Evolutionary conservation across 2,329 filamentous ascomycete genomes (phyloP), one percentile per base, ranked within the genome.

Genomic region (Blastomyces gilchristii): DNA sequence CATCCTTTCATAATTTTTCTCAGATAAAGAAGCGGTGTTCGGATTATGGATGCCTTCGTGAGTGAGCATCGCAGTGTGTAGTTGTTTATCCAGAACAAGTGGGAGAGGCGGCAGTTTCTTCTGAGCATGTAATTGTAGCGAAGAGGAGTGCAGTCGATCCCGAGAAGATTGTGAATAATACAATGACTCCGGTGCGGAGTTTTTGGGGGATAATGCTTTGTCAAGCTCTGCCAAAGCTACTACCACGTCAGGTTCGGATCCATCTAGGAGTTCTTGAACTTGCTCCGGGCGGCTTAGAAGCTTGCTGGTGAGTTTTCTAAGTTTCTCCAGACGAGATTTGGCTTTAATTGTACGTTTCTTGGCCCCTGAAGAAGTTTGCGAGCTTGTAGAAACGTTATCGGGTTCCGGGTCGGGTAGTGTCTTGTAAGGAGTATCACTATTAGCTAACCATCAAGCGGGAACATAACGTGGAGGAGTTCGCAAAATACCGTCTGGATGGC

Each of bases 1-100:
- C 7, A 97, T 83, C 22, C 85, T 84, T 70, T 97, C 92, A 74
- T 97, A 97, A 69, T 80, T 82, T 61, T 78, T 72, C 54, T 78
- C 76, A 39, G 71, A 70, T 59, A 22, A 28, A 41, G 34, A 7
- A 18, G 43, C 14, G 37, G 50, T 50, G 43, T 63, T 61, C 58
- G 70, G 63, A 47, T 67, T 70, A 62, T 69, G 68, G 54, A 78
- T 71, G 1, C 84, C 85, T 1, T 81, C 77, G 68, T 93, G 90
- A 0, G 83, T 90, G 69, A 92, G 87, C 12, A 85, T 84, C 18
- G 85, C 82, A 34, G 76, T 77, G 68, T 87, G 83, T 22, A 92
- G 79, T 28, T 78, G 74, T 0, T 80, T 76, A 66, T 91, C 82
- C 6, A 80, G 70, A 60, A 91, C 83, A 11, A 77, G 71, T 2